Evolutionary conservation across 148 eudicot species (phyloP).

Genomic region (Nepenthes mirabilis): DNA sequence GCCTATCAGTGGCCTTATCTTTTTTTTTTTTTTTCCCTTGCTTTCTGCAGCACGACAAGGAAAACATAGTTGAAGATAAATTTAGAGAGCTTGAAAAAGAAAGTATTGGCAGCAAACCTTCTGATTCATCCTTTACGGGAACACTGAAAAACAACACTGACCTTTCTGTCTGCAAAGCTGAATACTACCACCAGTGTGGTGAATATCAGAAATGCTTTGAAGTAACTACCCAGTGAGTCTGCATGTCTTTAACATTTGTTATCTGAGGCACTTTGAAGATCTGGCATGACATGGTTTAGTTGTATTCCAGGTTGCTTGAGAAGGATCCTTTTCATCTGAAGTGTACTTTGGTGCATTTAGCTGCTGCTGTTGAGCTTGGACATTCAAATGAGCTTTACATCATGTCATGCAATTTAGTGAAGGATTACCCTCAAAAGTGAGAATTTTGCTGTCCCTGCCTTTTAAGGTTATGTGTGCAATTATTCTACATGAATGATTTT

Average conservation of each 20-base stretch:
- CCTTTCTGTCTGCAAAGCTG: constrained; percentile 96
- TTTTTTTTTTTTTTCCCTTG: constrained; percentile 7
- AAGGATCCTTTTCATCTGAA: constrained; percentile 96
- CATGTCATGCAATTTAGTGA: constrained; percentile 92
- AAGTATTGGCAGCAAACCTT: constrained; percentile 20
- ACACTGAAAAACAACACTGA: constrained; percentile 79
- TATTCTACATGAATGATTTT: no score
- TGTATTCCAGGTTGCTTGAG: constrained; percentile 70
- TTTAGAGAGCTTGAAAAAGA: constrained; percentile 71
- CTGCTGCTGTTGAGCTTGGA: constrained; percentile 95
- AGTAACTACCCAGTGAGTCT: constrained; percentile 69
- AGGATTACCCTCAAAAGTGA: constrained; percentile 97
- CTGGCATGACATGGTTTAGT: background rate
- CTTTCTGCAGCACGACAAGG: constrained; percentile 71
- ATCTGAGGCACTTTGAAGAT: background rate
- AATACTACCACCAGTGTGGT: constrained; percentile 94
- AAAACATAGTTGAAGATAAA: constrained; percentile 63
- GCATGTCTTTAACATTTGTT: background rate
- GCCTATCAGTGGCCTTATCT: background rate
- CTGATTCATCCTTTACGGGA: constrained; percentile 44
- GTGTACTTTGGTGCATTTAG: constrained; percentile 81
- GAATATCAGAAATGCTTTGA: constrained; percentile 98
- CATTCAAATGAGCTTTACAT: constrained; percentile 95
- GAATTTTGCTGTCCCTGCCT: constrained; percentile 8
- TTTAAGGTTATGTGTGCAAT: background rate